Evolutionary conservation across 2,329 filamentous ascomycete genomes (phyloP).

Genomic region (Fusarium stilboides): DNA sequence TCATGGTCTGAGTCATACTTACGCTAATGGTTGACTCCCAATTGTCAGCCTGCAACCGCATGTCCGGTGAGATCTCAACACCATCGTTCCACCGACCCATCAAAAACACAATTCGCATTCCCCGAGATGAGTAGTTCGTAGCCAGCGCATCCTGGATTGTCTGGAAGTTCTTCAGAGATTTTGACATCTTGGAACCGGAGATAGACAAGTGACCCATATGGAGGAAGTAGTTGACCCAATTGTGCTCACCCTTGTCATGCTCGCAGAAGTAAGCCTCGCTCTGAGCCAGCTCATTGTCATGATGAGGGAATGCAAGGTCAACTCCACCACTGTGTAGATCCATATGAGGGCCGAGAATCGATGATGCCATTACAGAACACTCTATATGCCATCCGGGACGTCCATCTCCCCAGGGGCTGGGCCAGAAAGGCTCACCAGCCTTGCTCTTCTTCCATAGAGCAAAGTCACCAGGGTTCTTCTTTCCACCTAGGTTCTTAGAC

Average conservation of each 20-base stretch:
- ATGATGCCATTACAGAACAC: slow-evolving; percentile 95
- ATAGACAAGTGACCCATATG: slow-evolving; percentile 94
- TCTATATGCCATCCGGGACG: slow-evolving; percentile 98
- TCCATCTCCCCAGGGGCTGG: slow-evolving; percentile 88
- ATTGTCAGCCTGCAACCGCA: slow-evolving; percentile 79
- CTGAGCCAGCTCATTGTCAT: slow-evolving; percentile 93
- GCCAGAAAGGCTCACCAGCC: slow-evolving; percentile 91
- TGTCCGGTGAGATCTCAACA: slow-evolving; percentile 89
- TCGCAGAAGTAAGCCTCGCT: slow-evolving; percentile 86
- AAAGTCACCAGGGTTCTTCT: slow-evolving; percentile 87
- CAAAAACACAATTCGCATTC: slow-evolving; percentile 88
- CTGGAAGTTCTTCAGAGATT: slow-evolving; percentile 95
- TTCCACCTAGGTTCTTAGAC: slow-evolving; percentile 72
- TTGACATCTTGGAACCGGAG: slow-evolving; percentile 94
- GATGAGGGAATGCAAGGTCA: slow-evolving; percentile 92
- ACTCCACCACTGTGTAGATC: slow-evolving; percentile 96
- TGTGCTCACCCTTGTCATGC: slow-evolving; percentile 67
- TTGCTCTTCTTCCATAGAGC: slow-evolving; percentile 95
- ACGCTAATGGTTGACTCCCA: slow-evolving; percentile 87
- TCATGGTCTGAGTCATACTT: slow-evolving; percentile 46
- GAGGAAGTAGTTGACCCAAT: slow-evolving; percentile 96
- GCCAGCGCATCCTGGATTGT: slow-evolving; percentile 88
- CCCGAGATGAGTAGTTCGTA: slow-evolving; percentile 80
- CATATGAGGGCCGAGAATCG: slow-evolving; percentile 86
- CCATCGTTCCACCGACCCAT: slow-evolving; percentile 92